These are phyloP conservation scores for Pisolithus tinctorius DNA, from an alignment of 768 basidiomycete species.

Conservation along the genomic window DNA sequence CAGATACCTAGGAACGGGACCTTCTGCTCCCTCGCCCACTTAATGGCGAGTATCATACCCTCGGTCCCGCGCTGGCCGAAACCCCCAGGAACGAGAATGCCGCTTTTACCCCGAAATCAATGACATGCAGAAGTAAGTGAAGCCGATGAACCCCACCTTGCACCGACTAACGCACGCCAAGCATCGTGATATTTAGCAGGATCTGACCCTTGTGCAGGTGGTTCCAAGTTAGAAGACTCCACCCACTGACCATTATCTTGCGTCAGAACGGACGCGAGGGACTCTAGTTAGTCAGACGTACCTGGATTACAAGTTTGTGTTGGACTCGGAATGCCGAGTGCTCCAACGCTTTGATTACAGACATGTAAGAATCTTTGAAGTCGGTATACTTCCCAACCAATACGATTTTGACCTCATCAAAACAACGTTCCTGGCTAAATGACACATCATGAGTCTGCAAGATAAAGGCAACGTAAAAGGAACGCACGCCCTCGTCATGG, in stretches of 20 bases:
- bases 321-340: conserved; percentile 93
- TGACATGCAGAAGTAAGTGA: neutral
- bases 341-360: conserved; percentile 92
- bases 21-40: conserved; percentile 93
- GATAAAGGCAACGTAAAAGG: neutral
- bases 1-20: conserved; percentile 96
- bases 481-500: conserved; percentile 67
- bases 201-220: conserved; percentile 66
- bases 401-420: conserved; percentile 82
- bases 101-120: conserved; percentile 38
- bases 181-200: conserved; percentile 93
- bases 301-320: conserved; percentile 75
- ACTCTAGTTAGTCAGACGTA: conserved; percentile 28
- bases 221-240: conserved; percentile 87
- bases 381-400: conserved; percentile 98
- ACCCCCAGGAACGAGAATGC: conserved; percentile 95
- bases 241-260: conserved; percentile 64
- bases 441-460: neutral
- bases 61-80: conserved; percentile 92
- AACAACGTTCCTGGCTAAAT: conserved; percentile 84
- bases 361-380: conserved; percentile 97
- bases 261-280: conserved; percentile 1
- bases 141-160: conserved; percentile 47
- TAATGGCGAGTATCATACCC: conserved; percentile 98
- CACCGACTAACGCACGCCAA: conserved; percentile 87